Base-by-base conservation (phyloP, 257 asterid species). In the Petunia secreta region DNA sequence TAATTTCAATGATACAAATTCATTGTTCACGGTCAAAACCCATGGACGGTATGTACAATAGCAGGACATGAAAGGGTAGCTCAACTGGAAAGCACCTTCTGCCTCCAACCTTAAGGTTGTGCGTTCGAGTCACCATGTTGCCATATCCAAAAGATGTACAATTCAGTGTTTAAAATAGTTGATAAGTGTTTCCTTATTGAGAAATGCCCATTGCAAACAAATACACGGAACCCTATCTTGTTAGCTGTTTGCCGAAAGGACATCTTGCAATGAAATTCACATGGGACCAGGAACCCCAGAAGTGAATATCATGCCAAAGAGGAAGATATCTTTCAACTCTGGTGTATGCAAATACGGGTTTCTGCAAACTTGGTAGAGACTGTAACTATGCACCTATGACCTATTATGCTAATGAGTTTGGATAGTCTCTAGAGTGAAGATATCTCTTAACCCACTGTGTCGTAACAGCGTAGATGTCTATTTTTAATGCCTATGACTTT, bases 301-400 rank as follows among this genome's bases (percentile, higher is more conserved):
- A 25, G 41, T 69, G 77, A 25, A 69, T 9, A 25, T 13, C 43
- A 46, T 69, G 41, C 55, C 43, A 46, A 46, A 46, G 43, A 69
- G 59, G n/a, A 68, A 68, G 57, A 44, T 68, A 16, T 53, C 10
- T 46, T 41, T 44, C 2, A 46, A 8, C 77, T 69, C 43, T 25
- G 43, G 59, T 25, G 46, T 58, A 46, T 69, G 43, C n/a, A 14
- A 15, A 69, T 48, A 9, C 1, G 77, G 59, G 25, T 69, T 69
- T 69, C 25, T 34, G 6, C 25, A 46, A 69, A 25, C 36, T 69
- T 46, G 41, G 59, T 69, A 46, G 77, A 69, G 77, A 69, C 77
- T 1, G 44, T 4, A 68, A 4, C 41, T 40, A 68, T 1, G 44
- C 2, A 68, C 4, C 41, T 40, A 68, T 69, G 9, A 2, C 76